phyloP scores from a whole-genome alignment of 495 filamentous ascomycete genomes.

The Talaromyces ruber region DNA sequence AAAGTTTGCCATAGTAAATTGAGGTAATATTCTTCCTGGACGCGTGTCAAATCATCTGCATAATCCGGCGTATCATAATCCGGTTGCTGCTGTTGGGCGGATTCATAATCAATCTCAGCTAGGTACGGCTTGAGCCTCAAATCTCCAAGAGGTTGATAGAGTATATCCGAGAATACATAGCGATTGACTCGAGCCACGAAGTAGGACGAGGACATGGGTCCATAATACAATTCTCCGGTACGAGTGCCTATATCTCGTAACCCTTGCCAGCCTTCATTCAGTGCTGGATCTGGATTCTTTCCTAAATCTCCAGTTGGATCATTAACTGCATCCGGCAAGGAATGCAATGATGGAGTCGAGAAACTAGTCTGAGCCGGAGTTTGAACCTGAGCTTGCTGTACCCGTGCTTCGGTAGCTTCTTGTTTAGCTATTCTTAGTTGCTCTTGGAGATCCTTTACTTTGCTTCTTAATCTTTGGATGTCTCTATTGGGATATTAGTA shows the following conservation, averaged over 20 bases:
- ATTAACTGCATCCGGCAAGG: neutral
- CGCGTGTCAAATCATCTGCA: conserved; percentile 5
- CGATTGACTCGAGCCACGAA: conserved; percentile 18
- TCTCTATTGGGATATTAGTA: conserved; percentile 14
- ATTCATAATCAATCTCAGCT: conserved; percentile 9
- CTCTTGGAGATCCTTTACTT: conserved; percentile 28
- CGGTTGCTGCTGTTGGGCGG: neutral
- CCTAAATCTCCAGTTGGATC: neutral
- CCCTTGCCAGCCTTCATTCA: neutral
- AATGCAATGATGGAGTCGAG: conserved; percentile 2
- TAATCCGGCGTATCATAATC: neutral
- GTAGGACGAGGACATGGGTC: conserved; percentile 20
- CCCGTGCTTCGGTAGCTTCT: neutral
- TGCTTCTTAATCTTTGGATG: conserved; percentile 29
- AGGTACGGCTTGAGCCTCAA: neutral
- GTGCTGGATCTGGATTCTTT: neutral
- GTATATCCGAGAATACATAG: conserved; percentile 14
- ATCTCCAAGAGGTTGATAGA: neutral
- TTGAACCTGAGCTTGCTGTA: neutral
- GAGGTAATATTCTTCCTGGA: conserved; percentile 42
- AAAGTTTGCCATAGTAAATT: conserved; percentile 40
- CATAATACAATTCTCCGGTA: conserved; percentile 15
- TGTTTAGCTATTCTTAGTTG: conserved; percentile 18
- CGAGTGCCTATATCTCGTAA: neutral
- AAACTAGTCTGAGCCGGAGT: neutral